Percentiles rank a stretch among this genome's conserved stretches.
Conservation (phyloP, 345 rosid genomes). For the Salix exigua region DNA sequence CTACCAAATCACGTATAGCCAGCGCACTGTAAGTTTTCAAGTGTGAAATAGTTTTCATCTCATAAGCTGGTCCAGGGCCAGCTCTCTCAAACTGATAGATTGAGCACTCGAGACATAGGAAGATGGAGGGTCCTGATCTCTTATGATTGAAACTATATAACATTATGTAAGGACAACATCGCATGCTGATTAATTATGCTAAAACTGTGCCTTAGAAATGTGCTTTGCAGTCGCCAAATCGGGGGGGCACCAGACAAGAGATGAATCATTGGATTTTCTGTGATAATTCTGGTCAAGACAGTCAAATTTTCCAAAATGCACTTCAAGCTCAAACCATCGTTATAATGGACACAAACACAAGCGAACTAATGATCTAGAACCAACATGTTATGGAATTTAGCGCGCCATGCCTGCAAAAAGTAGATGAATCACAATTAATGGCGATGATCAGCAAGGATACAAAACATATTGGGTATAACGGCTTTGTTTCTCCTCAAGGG, state of each 20-base stretch:
- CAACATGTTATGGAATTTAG: conserved; percentile 3
- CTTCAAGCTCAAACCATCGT: neutral
- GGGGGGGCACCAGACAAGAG: conserved; percentile 7
- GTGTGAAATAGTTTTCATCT: neutral
- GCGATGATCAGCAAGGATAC: neutral
- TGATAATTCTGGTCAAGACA: conserved; percentile 7
- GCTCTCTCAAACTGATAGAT: neutral
- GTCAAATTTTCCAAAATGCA: conserved; percentile 4
- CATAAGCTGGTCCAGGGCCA: neutral
- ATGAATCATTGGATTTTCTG: neutral
- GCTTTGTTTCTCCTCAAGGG: conserved; percentile 8
- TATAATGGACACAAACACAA: conserved; percentile 10
- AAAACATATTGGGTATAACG: neutral
- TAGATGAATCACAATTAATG: neutral
- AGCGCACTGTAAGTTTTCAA: neutral
- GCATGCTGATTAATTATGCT: conserved; percentile 16
- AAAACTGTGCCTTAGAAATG: conserved; percentile 9
- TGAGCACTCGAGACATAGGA: neutral
- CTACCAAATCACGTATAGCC: neutral
- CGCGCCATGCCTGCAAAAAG: conserved; percentile 25
- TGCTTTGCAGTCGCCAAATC: neutral
- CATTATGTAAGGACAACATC: conserved; percentile 15
- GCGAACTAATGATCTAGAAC: neutral
- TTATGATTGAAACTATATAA: neutral
- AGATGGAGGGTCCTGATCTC: neutral